Conservation (phyloP, 1,139 yeast genomes). For the Protomyces arabidopsidicola region DNA sequence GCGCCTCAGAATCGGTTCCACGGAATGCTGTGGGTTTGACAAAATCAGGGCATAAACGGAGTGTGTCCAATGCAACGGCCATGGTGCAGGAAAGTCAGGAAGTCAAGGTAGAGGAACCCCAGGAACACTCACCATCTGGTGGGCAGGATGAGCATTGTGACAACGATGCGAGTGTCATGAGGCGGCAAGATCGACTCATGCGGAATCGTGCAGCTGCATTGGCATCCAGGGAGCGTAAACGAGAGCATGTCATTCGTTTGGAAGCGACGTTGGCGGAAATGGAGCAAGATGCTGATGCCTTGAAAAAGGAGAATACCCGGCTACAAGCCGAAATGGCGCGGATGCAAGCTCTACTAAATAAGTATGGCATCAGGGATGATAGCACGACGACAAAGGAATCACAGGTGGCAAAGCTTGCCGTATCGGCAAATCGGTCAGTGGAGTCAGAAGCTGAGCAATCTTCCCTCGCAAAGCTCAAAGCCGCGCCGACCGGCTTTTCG, state of each 20-base stretch:
- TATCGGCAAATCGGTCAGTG: neutral
- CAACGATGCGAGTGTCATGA: slow-evolving; percentile 8
- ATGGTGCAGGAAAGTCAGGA: neutral
- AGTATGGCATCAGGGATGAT: neutral
- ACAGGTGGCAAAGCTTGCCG: neutral
- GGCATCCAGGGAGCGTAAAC: slow-evolving; percentile 23
- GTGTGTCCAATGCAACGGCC: slow-evolving; percentile 4
- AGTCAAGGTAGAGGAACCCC: neutral
- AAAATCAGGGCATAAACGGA: slow-evolving; percentile 14
- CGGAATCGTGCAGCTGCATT: slow-evolving; percentile 27
- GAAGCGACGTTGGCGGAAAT: slow-evolving; percentile 12
- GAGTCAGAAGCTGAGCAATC: neutral
- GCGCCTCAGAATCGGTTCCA: slow-evolving; percentile 14
- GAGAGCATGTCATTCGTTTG: slow-evolving; percentile 22
- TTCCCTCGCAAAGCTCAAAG: neutral
- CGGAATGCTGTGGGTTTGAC: neutral
- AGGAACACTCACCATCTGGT: neutral
- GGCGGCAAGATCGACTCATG: slow-evolving; percentile 24
- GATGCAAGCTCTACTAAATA: slow-evolving; percentile 4
- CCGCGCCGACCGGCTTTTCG: slow-evolving; percentile 26
- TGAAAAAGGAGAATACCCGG: neutral
- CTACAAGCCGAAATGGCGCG: slow-evolving; percentile 10
- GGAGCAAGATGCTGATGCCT: slow-evolving; percentile 3
- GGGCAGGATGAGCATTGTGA: slow-evolving; percentile 2
- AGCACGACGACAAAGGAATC: neutral